Evolutionary conservation across 1,284 basidiomycete species (phyloP).

Genomic region (Malassezia sympodialis): DNA sequence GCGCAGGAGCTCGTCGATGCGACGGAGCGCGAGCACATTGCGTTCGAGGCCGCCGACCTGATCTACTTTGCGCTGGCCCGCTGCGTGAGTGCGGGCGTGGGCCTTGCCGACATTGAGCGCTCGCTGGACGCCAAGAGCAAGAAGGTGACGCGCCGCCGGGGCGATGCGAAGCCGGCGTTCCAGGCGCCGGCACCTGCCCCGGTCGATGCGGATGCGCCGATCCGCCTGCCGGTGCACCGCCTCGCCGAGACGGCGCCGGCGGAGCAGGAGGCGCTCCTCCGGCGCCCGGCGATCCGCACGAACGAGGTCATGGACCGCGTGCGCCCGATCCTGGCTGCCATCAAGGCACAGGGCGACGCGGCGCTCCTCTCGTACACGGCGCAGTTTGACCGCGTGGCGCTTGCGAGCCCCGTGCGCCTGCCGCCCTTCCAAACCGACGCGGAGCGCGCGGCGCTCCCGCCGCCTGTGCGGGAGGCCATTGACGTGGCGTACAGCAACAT

Average conservation of each 20-base stretch:
- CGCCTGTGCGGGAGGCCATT: constrained; percentile 64
- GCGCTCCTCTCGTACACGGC: constrained; percentile 81
- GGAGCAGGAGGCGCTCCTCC: constrained; percentile 64
- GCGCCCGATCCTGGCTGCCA: constrained; percentile 82
- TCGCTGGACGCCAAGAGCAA: constrained; percentile 76
- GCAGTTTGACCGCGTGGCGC: constrained; percentile 75
- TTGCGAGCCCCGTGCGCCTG: constrained; percentile 52
- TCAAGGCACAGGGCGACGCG: constrained; percentile 71
- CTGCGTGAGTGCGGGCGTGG: constrained; percentile 75
- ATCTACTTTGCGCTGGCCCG: constrained; percentile 85
- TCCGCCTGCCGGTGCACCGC: constrained; percentile 40
- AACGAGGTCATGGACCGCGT: constrained; percentile 91
- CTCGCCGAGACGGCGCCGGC: constrained; percentile 50
- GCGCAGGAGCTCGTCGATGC: constrained; percentile 90
- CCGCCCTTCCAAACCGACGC: constrained; percentile 52
- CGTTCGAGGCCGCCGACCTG: constrained; percentile 91
- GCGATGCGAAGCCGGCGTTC: constrained; percentile 88
- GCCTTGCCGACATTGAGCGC: constrained; percentile 71
- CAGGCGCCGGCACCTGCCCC: constrained; percentile 44
- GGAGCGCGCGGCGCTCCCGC: constrained; percentile 32
- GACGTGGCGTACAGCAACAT: constrained; percentile 88
- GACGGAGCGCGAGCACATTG: constrained; percentile 63
- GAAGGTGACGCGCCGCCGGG: constrained; percentile 76
- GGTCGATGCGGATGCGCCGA: constrained; percentile 52
- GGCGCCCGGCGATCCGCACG: constrained; percentile 81